Evolutionary conservation across 306 rosid genomes (phyloP), one percentile per base, ranked within the genome.

Genomic region (Gynostemma pentaphyllum): DNA sequence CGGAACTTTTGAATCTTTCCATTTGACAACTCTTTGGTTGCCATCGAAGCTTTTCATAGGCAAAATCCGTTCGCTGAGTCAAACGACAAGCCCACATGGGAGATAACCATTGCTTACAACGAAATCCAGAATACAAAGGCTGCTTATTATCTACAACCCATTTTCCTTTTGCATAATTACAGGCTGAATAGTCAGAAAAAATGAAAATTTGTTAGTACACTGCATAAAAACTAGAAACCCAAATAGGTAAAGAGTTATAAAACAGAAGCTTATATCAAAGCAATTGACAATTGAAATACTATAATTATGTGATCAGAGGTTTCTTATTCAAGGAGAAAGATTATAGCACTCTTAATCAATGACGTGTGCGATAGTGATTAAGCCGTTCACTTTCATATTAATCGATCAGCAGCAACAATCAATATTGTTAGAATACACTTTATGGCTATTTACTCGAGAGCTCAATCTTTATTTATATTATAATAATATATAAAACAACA

Each of bases 101-200:
- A 32, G 98, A 86, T n/a, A 92, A 75, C 95, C 96, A 88, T 70
- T 72, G 95, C 83, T 84, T 82, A 76, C 96, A 92, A 61, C 80
- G 77, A 66, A 74, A 73, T 46, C 96, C 95, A 26, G 88, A 88
- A 71, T 92, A 92, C 40, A 79, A 26, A 53, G 98, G 83, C 69
- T 78, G 81, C 22, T 75, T 81, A 68, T 79, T 39, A 68, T 86
- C 96, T 13, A 76, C 82, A 75, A 88, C 87, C 98, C 98, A 92
- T 78, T 92, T 92, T 73, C 98, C 98, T 67, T 79, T 92, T 18
- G 83, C 95, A 74, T 76, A 84, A 69, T 82, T 77, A 72, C 96
- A 88, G 51, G 51, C 98, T 86, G 90, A 47, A 71, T 70, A 56
- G 27, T 51, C 29, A 55, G 59, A 74, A 19, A 69, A 74, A 45